Percentiles rank a stretch among this genome's conserved stretches.
Conservation (phyloP, 2,329 filamentous ascomycete species). For the Aspergillus proliferans region DNA sequence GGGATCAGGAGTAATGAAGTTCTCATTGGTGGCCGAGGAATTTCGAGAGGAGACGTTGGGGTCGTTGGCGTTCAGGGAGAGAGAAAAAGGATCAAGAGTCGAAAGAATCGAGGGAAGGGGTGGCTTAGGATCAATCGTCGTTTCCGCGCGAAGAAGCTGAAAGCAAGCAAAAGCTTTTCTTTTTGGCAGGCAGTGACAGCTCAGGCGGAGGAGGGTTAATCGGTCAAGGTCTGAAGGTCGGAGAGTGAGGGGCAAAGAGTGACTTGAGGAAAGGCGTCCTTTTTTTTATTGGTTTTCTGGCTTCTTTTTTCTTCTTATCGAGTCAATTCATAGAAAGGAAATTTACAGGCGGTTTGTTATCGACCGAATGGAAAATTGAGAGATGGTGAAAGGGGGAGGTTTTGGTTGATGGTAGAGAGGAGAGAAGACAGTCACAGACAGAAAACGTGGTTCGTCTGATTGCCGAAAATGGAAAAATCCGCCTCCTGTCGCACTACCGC, state of each 20-base stretch:
- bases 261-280: background rate
- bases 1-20: conserved; percentile 14
- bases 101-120: conserved; percentile 1
- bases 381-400: conserved; percentile 1
- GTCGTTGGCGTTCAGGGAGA: background rate
- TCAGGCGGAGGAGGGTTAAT: conserved; percentile 7
- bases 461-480: conserved; percentile 12
- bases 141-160: background rate
- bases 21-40: conserved; percentile 9
- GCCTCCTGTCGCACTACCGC: background rate
- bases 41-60: background rate
- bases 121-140: background rate
- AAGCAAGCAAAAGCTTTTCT: conserved; percentile 1
- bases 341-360: too few species aligned
- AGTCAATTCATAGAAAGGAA: background rate
- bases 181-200: background rate
- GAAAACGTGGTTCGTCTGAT: conserved; percentile 4
- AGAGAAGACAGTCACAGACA: background rate
- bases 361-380: background rate
- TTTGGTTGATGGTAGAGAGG: conserved; percentile 1
- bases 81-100: background rate
- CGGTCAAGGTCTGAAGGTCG: conserved; percentile 14
- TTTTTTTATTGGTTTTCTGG: background rate
- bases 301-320: background rate
- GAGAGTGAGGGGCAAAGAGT: conserved; percentile 10